Evolutionary conservation across 1,284 basidiomycete genomes (phyloP).

Genomic region (Moesziomyces sp.): DNA sequence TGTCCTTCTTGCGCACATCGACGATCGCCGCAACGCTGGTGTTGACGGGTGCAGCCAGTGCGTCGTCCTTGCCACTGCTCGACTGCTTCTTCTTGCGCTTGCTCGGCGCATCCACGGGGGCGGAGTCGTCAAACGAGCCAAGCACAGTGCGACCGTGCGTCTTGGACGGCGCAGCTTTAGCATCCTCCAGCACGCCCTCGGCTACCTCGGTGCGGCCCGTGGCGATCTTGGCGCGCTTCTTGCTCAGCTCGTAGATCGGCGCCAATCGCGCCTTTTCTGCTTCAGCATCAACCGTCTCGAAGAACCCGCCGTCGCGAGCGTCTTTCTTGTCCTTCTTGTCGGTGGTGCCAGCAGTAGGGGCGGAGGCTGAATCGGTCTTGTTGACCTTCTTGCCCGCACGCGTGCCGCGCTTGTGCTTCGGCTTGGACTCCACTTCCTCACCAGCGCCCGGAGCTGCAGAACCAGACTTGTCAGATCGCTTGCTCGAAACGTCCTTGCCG

Average conservation of each 20-base stretch:
- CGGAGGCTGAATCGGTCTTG: constrained; percentile 4
- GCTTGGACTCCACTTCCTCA: neutral
- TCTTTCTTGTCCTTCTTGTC: constrained; percentile 8
- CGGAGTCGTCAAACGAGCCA: constrained; percentile 24
- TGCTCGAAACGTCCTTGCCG: neutral
- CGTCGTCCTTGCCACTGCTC: constrained; percentile 6
- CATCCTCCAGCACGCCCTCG: constrained; percentile 43
- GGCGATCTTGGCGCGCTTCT: constrained; percentile 38
- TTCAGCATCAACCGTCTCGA: constrained; percentile 41
- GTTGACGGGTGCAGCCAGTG: constrained; percentile 12
- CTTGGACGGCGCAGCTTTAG: constrained; percentile 15
- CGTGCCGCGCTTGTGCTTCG: constrained; percentile 34
- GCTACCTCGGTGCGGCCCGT: constrained; percentile 36
- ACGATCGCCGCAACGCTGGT: constrained; percentile 33
- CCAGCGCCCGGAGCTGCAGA: neutral
- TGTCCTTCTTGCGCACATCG: constrained; percentile 24
- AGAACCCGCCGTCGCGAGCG: constrained; percentile 17
- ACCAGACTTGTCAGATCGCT: neutral
- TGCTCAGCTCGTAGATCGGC: constrained; percentile 37
- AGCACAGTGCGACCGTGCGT: constrained; percentile 21
- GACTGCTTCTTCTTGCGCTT: constrained; percentile 4
- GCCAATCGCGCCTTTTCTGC: constrained; percentile 31
- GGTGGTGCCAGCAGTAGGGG: neutral
- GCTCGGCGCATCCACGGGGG: neutral
- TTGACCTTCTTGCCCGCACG: constrained; percentile 35